Base-by-base conservation (phyloP, 345 rosid species). In the Salix suchowensis region DNA sequence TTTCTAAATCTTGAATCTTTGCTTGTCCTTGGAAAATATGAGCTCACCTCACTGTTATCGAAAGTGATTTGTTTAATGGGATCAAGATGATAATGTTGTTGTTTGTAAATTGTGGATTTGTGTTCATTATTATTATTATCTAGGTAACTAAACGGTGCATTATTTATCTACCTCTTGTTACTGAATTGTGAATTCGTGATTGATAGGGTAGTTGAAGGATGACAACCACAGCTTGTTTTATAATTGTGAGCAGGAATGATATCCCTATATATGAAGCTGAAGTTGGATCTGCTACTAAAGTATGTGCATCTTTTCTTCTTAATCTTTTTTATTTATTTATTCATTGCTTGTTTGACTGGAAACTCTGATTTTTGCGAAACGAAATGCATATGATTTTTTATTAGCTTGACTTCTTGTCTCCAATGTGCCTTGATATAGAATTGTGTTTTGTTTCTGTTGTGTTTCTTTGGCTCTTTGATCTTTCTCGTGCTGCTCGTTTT, bases 181-280 rank as follows among this genome's bases (percentile, higher is more conserved):
- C 34, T 75, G 50, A 36, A 54, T 54, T 36, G 48, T 65, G 61
- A 74, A 13, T 32, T 46, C 30, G 62, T 67, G n/a, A 39, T 6
- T 76, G 18, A 42, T 4, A 32, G 36, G 26, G 42, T 46, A 60
- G 69, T 72, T 67, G 40, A 46, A 73, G 58, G 23, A 96, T 96
- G 98, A 91, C 98, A 23, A 89, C 83, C 14, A 94, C 98, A 4
- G 97, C 99, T 30, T 93, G 95, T 76, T 96, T 96, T 72, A 89
- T 93, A 70, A 92, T 96, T 0, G 97, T 96, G 62, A 94, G 92
- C 83, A 74, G 95, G 82, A 91, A 96, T 52, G 97, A 96, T 75
- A 94, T 94, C 79, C 99, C 98, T 9, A 91, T 96, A 71, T 96
- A 94, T 70, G 98, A 96, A 89, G 97, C 98, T 75, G 97, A 96